Evolutionary conservation across 176 grass and related monocot genomes (phyloP).

Genomic region (Chrysopogon serrulatus): DNA sequence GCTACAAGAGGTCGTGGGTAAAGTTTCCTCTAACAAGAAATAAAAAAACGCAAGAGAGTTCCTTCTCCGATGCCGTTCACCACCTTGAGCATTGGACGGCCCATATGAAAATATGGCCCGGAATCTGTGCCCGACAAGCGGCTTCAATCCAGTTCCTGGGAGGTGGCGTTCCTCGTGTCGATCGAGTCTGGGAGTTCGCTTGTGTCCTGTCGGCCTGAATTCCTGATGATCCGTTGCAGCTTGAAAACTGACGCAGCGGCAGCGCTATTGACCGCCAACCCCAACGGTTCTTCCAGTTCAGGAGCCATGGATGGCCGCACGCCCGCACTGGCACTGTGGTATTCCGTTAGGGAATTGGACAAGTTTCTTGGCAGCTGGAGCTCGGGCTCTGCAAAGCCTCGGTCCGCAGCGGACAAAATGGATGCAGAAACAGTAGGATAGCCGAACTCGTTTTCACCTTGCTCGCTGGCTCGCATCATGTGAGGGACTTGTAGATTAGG

Average conservation of each 20-base stretch:
- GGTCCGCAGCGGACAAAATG: neutral
- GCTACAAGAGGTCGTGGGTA: too few relatives aligned
- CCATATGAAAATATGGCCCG: neutral
- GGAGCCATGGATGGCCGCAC: neutral
- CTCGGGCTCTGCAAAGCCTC: neutral
- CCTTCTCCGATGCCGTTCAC: neutral
- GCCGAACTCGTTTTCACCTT: neutral
- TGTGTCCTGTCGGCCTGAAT: too few relatives aligned
- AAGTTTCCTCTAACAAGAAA: too few relatives aligned
- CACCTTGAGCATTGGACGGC: neutral
- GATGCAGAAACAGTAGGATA: neutral
- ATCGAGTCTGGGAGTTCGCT: neutral
- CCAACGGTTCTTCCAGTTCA: neutral
- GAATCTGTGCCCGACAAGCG: conserved; percentile 16
- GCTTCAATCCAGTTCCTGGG: conserved; percentile 17
- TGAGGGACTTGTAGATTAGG: neutral
- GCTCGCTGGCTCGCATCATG: neutral
- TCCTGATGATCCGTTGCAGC: neutral
- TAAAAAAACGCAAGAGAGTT: neutral
- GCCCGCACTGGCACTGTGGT: too few relatives aligned
- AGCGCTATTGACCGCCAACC: neutral
- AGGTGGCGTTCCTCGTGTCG: too few relatives aligned
- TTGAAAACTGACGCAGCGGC: neutral
- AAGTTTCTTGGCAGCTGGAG: neutral
- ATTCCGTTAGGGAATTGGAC: neutral